phyloP scores from a whole-genome alignment of 257 asterid genomes.

The Solanum microdontum region DNA sequence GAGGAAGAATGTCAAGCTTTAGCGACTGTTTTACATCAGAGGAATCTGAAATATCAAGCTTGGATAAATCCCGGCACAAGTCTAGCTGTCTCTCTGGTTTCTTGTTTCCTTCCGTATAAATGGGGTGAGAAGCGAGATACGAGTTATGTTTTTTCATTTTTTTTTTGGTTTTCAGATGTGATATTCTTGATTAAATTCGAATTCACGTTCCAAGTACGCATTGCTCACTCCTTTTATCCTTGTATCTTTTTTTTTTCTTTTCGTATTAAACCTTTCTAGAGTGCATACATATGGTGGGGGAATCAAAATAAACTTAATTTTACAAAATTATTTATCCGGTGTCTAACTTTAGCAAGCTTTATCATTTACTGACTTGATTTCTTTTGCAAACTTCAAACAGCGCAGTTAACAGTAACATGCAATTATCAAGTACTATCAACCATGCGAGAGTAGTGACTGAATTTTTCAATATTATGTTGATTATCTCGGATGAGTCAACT shows the following conservation, averaged over 20 bases:
- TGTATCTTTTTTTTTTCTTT: background rate
- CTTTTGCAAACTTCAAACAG: background rate
- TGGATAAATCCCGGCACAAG: background rate
- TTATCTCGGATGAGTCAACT: background rate
- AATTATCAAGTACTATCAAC: background rate
- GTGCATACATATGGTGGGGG: background rate
- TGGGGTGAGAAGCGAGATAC: background rate
- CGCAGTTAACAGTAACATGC: background rate
- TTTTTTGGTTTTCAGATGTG: no score
- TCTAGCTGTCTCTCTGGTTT: background rate
- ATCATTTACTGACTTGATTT: background rate
- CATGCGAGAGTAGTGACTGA: background rate
- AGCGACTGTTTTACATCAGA: background rate
- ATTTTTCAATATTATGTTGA: background rate
- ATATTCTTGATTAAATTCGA: no score
- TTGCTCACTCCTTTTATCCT: background rate
- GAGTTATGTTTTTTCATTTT: background rate
- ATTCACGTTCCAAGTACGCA: background rate
- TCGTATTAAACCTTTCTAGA: background rate
- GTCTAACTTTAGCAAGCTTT: background rate
- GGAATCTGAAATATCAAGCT: background rate
- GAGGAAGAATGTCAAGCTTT: background rate
- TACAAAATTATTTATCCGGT: background rate
- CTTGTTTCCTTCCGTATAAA: background rate
- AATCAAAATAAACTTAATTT: background rate